phyloP scores from a whole-genome alignment of 2,329 filamentous ascomycete genomes.

The Penicillium decumbens region DNA sequence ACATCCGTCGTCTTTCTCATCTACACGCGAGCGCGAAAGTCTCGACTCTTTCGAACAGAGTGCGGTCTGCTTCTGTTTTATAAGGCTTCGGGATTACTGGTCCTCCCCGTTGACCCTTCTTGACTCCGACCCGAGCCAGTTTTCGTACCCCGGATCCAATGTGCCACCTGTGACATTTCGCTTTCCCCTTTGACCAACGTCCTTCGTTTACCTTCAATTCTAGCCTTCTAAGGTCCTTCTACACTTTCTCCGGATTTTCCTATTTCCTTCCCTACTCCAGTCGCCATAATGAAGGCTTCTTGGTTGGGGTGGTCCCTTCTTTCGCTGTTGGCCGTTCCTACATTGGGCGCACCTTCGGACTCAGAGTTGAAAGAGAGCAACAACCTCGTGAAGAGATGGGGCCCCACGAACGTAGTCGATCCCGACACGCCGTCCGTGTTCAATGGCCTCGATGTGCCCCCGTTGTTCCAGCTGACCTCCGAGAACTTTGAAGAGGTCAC shows the following conservation, averaged over 20 bases:
- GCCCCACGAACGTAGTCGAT: conserved; percentile 15
- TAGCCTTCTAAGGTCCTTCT: conserved; percentile 2
- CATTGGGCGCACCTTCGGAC: conserved; percentile 28
- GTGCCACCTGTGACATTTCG: conserved; percentile 30
- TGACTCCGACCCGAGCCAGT: conserved; percentile 9
- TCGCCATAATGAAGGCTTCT: conserved; percentile 36
- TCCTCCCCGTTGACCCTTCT: conserved; percentile 16
- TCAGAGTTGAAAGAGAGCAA: conserved; percentile 15
- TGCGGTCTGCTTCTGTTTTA: conserved; percentile 17
- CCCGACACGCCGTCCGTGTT: conserved; percentile 33
- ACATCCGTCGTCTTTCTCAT: conserved; percentile 17
- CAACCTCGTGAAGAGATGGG: conserved; percentile 28
- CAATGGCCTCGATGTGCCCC: conserved; percentile 50
- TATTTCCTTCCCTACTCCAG: conserved; percentile 13
- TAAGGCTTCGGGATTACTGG: conserved; percentile 19
- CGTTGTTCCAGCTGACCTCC: conserved; percentile 47
- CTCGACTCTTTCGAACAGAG: conserved; percentile 12
- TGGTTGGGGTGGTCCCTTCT: conserved; percentile 37
- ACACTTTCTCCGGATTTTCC: conserved; percentile 12
- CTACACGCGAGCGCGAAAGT: conserved; percentile 13
- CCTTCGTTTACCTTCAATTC: conserved; percentile 20
- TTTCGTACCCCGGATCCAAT: conserved; percentile 23
- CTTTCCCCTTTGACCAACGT: conserved; percentile 19
- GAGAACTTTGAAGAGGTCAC: conserved; percentile 47
- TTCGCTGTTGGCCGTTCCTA: conserved; percentile 34